Percentiles rank a stretch among this genome's conserved stretches.
Evolutionary conservation across 1,139 yeast species (phyloP).

Genomic region (Candida tropicalis): DNA sequence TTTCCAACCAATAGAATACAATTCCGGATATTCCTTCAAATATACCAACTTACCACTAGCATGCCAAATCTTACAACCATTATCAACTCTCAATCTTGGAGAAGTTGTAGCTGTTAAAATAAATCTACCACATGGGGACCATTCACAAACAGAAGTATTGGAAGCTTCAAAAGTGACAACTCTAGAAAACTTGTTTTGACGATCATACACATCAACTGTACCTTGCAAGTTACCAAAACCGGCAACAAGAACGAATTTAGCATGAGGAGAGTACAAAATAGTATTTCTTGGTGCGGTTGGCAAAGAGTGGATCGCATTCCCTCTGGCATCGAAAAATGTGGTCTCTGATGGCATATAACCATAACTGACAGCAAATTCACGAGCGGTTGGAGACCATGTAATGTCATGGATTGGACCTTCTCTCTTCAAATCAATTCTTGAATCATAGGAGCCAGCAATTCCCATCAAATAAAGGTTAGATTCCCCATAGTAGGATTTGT

Average conservation of each 20-base stretch:
- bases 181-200: conserved; percentile 81
- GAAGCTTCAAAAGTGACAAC: conserved; percentile 86
- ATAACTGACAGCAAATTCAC: conserved; percentile 96
- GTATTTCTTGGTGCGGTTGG: conserved; percentile 92
- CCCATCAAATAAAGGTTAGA: conserved; percentile 89
- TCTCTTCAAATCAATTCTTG: conserved; percentile 81
- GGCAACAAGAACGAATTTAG: conserved; percentile 86
- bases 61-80: conserved; percentile 94
- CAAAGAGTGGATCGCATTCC: conserved; percentile 80
- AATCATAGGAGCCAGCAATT: conserved; percentile 89
- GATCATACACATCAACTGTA: conserved; percentile 91
- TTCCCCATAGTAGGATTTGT: conserved; percentile 96
- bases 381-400: conserved; percentile 95
- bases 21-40: conserved; percentile 78
- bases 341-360: conserved; percentile 99
- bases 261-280: conserved; percentile 90
- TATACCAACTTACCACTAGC: conserved; percentile 81
- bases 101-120: conserved; percentile 95
- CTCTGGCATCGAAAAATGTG: conserved; percentile 92
- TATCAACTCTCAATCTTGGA: conserved; percentile 95
- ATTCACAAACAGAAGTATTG: conserved; percentile 91
- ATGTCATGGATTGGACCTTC: conserved; percentile 98
- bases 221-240: conserved; percentile 99
- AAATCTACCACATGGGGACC: conserved; percentile 98
- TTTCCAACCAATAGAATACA: conserved; percentile 84